phyloP scores from a whole-genome alignment of 805 yeast species.

The Candida ponderosae region DNA sequence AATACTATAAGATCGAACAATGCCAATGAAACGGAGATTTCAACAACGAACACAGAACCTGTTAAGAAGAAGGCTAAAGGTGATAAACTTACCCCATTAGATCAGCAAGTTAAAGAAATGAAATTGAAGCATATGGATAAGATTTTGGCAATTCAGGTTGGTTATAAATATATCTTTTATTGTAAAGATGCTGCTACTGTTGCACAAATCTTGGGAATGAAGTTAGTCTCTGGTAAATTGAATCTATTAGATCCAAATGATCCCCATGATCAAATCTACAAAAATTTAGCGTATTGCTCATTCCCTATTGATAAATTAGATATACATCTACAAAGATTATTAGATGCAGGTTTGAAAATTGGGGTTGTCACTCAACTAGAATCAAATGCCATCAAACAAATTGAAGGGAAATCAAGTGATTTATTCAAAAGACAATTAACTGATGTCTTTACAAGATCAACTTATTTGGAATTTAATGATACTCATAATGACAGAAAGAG shows the following conservation, averaged over 20 bases:
- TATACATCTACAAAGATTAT: conserved; percentile 65
- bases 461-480: conserved; percentile 61
- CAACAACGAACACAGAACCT: too few species aligned
- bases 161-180: conserved; percentile 83
- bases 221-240: conserved; percentile 64
- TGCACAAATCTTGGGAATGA: conserved; percentile 57
- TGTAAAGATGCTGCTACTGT: conserved; percentile 79
- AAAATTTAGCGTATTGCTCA: conserved; percentile 72
- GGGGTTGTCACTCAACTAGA: conserved; percentile 86
- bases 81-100: conserved; percentile 62
- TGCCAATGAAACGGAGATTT: too few species aligned
- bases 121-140: conserved; percentile 58
- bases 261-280: conserved; percentile 39
- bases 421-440: conserved; percentile 66
- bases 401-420: conserved; percentile 38
- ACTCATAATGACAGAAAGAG: conserved; percentile 18
- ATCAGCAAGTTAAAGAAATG: conserved; percentile 64
- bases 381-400: conserved; percentile 63
- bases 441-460: conserved; percentile 72
- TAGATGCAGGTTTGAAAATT: conserved; percentile 68
- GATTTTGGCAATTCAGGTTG: conserved; percentile 76
- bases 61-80: background rate
- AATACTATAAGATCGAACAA: too few species aligned
- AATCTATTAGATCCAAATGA: conserved; percentile 39
- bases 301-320: conserved; percentile 75